These are phyloP conservation scores for Leccinum rimulosum DNA, from an alignment of 768 basidiomycete species.

Conservation along the genomic window DNA sequence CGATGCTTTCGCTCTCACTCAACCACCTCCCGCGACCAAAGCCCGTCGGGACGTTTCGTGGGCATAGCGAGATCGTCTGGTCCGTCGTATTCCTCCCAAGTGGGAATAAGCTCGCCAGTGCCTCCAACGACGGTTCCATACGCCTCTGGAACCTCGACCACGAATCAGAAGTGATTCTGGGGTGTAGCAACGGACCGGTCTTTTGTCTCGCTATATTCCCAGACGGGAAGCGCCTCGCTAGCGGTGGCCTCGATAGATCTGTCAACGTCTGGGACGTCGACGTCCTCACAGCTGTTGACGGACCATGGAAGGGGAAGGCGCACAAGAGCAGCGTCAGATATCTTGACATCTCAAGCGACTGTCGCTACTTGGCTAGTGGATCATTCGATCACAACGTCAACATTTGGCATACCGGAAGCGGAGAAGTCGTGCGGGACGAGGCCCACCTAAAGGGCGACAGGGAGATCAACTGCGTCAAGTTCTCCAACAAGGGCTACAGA, in stretches of 20 bases:
- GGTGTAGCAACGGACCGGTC: conserved; percentile 19
- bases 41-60: conserved; percentile 22
- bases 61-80: conserved; percentile 30
- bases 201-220: conserved; percentile 28
- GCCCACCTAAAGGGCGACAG: conserved; percentile 20
- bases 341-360: conserved; percentile 27
- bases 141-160: conserved; percentile 30
- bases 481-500: conserved; percentile 22
- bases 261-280: conserved; percentile 32
- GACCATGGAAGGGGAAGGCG: conserved; percentile 26
- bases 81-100: conserved; percentile 28
- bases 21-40: conserved; percentile 25
- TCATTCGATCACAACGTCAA: conserved; percentile 33
- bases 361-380: conserved; percentile 28
- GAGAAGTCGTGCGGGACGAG: conserved; percentile 24
- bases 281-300: conserved; percentile 10
- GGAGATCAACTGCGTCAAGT: conserved; percentile 30
- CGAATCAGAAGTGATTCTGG: conserved; percentile 25
- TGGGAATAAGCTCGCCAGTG: conserved; percentile 24
- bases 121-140: conserved; percentile 31
- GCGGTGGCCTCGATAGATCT: conserved; percentile 31
- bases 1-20: conserved; percentile 33
- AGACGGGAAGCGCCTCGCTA: conserved; percentile 26
- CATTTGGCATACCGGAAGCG: conserved; percentile 30
- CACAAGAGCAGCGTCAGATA: conserved; percentile 29